Percentiles rank a stretch among this genome's conserved stretches.
Conservation (phyloP, 2,329 filamentous ascomycete genomes). For the Chalaropsis ovoidea region DNA sequence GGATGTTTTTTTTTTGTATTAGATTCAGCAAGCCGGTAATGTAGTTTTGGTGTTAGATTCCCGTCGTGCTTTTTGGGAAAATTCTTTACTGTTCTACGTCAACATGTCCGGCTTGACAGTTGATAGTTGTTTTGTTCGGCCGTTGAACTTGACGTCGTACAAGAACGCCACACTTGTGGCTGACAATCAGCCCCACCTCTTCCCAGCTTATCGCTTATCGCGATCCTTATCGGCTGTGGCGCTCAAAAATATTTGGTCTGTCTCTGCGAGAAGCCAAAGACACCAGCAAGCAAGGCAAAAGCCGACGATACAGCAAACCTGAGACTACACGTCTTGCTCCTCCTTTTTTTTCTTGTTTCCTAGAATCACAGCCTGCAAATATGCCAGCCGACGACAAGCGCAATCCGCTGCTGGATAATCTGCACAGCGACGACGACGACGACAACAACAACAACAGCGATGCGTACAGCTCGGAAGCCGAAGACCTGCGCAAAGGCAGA, state of each 20-base stretch:
- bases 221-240: conserved; percentile 15
- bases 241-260: conserved; percentile 23
- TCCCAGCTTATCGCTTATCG: conserved; percentile 12
- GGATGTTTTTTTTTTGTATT: neutral
- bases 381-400: conserved; percentile 28
- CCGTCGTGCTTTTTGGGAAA: no score
- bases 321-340: neutral
- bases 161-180: conserved; percentile 3
- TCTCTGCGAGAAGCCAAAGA: neutral
- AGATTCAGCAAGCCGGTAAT: neutral
- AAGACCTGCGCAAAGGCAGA: conserved; percentile 57
- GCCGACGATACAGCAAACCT: neutral
- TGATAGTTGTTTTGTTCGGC: neutral
- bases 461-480: conserved; percentile 53
- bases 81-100: neutral
- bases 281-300: neutral
- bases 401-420: conserved; percentile 24
- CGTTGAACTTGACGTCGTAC: neutral
- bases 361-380: neutral
- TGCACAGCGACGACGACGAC: conserved; percentile 48
- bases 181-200: neutral
- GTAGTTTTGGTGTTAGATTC: no score
- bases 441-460: conserved; percentile 36
- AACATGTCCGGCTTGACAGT: neutral
- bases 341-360: neutral